A percentile compares a stretch with the other conserved stretches of the same genome.
Conservation (phyloP, 2,329 filamentous ascomycete genomes). For the Neofusicoccum kwambonambiense region DNA sequence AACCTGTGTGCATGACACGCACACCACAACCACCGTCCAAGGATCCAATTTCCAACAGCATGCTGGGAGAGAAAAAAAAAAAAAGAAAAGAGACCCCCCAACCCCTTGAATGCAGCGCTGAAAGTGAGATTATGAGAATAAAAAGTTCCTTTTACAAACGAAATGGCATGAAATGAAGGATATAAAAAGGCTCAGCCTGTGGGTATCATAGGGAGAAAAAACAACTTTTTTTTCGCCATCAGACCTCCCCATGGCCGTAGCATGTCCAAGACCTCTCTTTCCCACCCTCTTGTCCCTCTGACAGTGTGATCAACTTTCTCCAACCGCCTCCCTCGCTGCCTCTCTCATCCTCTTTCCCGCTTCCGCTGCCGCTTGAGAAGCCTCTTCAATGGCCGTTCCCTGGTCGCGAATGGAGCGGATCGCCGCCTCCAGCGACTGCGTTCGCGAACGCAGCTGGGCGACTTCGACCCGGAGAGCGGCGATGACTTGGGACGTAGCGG, state of each 20-base stretch:
- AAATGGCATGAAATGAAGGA: background rate
- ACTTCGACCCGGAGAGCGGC: constrained; percentile 34
- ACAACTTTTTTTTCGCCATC: constrained; percentile 13
- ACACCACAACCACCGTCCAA: background rate
- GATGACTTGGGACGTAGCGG: constrained; percentile 26
- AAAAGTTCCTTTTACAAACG: background rate
- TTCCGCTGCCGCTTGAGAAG: constrained; percentile 28
- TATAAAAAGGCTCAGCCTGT: constrained; percentile 5
- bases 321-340: constrained; percentile 20
- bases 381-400: constrained; percentile 29
- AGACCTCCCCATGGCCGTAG: background rate
- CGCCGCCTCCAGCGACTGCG: constrained; percentile 28
- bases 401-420: constrained; percentile 30
- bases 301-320: constrained; percentile 5
- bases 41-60: background rate
- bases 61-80: too few species aligned
- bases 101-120: background rate
- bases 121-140: background rate
- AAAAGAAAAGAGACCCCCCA: background rate
- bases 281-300: background rate
- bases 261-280: background rate
- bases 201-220: constrained; percentile 10
- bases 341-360: constrained; percentile 29
- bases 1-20: background rate
- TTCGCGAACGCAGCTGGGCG: constrained; percentile 29